Conservation (phyloP, 257 asterid species). For the Penstemon barbatus region DNA sequence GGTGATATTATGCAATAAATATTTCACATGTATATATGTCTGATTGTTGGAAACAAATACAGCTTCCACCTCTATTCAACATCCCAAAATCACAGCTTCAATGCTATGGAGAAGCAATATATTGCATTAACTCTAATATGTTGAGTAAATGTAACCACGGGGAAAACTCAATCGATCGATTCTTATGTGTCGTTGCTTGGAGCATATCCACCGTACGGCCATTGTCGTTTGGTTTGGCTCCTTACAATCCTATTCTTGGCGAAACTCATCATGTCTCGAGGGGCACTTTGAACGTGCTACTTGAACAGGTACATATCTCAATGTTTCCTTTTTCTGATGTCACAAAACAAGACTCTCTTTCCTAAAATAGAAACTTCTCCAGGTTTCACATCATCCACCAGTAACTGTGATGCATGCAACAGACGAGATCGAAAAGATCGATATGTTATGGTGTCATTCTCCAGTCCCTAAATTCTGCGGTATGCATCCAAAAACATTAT, state of each 20-base stretch:
- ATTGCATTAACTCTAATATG: conserved; percentile 45
- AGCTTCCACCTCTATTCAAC: conserved; percentile 92
- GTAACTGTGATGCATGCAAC: conserved; percentile 85
- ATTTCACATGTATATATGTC: not conserved
- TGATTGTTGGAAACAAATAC: conserved; percentile 21
- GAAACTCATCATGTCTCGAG: conserved; percentile 89
- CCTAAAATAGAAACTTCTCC: not conserved
- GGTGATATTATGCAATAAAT: not conserved
- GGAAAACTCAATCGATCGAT: conserved; percentile 49
- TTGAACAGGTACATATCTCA: conserved; percentile 60
- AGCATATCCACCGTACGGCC: conserved; percentile 77
- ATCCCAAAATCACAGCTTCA: conserved; percentile 92
- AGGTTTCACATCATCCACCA: conserved; percentile 97
- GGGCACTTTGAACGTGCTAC: conserved; percentile 59
- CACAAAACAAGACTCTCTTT: not conserved
- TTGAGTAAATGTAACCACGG: conserved; percentile 54
- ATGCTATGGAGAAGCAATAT: conserved; percentile 72
- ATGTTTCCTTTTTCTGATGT: not conserved
- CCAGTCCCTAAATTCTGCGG: conserved; percentile 67
- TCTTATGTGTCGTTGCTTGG: conserved; percentile 72
- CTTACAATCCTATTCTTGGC: conserved; percentile 88
- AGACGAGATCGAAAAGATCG: conserved; percentile 58
- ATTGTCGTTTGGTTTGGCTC: conserved; percentile 72
- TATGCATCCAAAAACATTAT: conserved; percentile 24
- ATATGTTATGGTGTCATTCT: conserved; percentile 69